Conservation (phyloP, 148 eudicot species). For the Nepenthes gracilis region DNA sequence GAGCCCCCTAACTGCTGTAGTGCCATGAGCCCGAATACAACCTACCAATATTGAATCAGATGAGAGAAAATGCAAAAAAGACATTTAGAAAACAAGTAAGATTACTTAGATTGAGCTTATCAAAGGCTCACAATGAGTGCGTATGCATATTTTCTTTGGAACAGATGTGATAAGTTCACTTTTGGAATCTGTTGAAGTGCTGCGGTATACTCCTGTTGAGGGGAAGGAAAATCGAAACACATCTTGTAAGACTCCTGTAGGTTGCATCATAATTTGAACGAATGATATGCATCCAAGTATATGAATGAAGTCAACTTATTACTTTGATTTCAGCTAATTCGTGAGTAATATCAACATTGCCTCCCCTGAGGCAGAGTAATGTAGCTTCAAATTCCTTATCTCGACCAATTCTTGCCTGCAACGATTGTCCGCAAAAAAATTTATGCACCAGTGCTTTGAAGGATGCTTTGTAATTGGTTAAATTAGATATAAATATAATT, state of each 20-base stretch:
- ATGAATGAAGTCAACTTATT: background rate
- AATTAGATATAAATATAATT: no score
- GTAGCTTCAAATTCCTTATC: slow-evolving; percentile 6
- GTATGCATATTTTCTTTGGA: slow-evolving; percentile 23
- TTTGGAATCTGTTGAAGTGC: slow-evolving; percentile 13
- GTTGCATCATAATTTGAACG: no score
- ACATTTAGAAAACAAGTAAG: background rate
- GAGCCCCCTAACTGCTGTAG: slow-evolving; percentile 29
- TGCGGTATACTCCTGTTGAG: slow-evolving; percentile 14
- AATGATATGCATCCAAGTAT: background rate
- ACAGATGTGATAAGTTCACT: slow-evolving; percentile 17
- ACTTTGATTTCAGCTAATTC: slow-evolving; percentile 24
- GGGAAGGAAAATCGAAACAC: background rate
- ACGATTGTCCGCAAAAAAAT: background rate
- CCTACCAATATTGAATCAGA: slow-evolving; percentile 5
- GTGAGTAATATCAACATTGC: slow-evolving; percentile 11
- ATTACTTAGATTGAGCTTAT: background rate
- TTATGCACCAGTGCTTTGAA: no score
- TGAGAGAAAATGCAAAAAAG: background rate
- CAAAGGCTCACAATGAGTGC: slow-evolving; percentile 20
- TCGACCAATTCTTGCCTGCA: slow-evolving; percentile 11
- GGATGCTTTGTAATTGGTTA: no score
- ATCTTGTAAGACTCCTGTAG: background rate
- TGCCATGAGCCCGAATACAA: slow-evolving; percentile 22
- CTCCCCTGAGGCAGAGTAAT: slow-evolving; percentile 15